These are phyloP conservation scores for Carex scoparia DNA, from an alignment of 176 grass and related monocot genomes.

Conservation along the genomic window DNA sequence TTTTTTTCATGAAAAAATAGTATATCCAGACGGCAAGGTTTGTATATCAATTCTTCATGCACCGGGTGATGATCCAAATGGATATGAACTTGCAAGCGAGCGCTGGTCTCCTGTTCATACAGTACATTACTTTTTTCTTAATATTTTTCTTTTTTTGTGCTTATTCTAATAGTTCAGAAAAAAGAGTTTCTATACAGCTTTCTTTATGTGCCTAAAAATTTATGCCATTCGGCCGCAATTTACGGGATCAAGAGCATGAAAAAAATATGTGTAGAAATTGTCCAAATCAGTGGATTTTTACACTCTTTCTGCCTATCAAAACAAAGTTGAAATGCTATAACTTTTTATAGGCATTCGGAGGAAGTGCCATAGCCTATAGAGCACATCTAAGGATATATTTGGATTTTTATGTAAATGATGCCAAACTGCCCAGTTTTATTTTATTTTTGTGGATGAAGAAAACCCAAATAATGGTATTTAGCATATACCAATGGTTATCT, in stretches of 20 bases:
- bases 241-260: neutral
- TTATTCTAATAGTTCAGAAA: neutral
- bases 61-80: slow-evolving; percentile 88
- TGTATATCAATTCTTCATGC: slow-evolving; percentile 97
- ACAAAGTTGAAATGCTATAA: neutral
- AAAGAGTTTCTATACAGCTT: neutral
- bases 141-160: neutral
- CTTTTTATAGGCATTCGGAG: neutral
- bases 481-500: neutral
- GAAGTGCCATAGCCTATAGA: too few species aligned
- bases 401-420: too few species aligned
- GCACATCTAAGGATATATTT: too few species aligned
- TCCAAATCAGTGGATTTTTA: neutral
- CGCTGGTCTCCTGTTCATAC: slow-evolving; percentile 88
- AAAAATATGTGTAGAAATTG: neutral
- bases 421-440: too few species aligned
- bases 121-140: slow-evolving; percentile 34
- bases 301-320: neutral
- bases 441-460: too few species aligned
- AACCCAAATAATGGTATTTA: neutral
- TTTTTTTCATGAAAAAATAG: slow-evolving; percentile 26
- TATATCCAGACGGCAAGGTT: slow-evolving; percentile 83
- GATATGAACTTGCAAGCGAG: slow-evolving; percentile 93
- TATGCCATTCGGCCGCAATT: neutral
- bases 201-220: neutral